A percentile compares a stretch with the other conserved stretches of the same genome.
Evolutionary conservation across 2,329 filamentous ascomycete species (phyloP).

Genomic region (Trichoderma simmonsii): DNA sequence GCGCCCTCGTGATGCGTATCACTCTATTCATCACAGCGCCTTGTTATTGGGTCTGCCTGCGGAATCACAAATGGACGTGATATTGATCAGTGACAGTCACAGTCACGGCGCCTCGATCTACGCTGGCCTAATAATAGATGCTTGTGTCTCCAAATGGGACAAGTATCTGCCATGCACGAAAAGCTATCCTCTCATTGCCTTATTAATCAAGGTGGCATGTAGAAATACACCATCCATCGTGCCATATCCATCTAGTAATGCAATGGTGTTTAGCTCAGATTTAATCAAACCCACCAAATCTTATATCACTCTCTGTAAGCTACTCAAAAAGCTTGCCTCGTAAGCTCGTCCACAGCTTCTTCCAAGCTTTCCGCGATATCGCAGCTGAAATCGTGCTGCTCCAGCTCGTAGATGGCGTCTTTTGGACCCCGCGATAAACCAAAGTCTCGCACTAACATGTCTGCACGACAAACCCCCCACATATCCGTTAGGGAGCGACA

Average conservation of each 20-base stretch:
- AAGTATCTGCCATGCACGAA: background rate
- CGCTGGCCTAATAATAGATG: background rate
- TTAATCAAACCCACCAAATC: background rate
- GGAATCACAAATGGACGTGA: background rate
- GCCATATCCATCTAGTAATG: background rate
- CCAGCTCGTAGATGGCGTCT: background rate
- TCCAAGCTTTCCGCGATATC: conserved; percentile 5
- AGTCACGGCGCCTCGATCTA: background rate
- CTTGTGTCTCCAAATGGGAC: background rate
- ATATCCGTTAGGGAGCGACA: background rate
- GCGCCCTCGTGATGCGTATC: background rate
- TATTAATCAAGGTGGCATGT: background rate
- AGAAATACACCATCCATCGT: background rate
- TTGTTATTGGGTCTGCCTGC: background rate
- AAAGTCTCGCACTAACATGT: background rate
- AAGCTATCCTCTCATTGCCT: background rate
- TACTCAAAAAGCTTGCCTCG: background rate
- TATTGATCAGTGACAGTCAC: background rate
- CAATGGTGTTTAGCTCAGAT: background rate
- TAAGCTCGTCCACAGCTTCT: background rate
- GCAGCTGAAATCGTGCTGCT: background rate
- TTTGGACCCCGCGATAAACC: background rate
- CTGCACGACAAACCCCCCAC: too few species aligned
- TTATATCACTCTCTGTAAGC: background rate
- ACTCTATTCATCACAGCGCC: background rate